These are phyloP conservation scores for Lentinula raphanica DNA, from an alignment of 768 basidiomycete species.

Conservation along the genomic window DNA sequence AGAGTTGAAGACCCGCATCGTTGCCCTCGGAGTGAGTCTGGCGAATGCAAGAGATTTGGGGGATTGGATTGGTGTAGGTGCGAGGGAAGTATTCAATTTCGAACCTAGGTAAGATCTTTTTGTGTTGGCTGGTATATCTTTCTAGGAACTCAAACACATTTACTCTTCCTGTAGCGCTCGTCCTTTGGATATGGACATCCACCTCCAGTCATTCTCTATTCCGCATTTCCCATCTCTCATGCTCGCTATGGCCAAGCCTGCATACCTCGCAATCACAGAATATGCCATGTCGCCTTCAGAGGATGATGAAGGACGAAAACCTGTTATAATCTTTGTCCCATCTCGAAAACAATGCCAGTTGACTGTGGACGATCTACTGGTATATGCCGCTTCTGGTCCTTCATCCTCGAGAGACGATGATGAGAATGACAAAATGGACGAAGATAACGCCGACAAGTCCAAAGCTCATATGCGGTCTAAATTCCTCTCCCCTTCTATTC, in stretches of 20 bases:
- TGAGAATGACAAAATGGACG: too few relatives aligned
- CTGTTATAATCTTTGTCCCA: constrained; percentile 89
- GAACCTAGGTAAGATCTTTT: constrained; percentile 70
- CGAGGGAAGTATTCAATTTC: constrained; percentile 97
- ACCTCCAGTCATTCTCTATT: constrained; percentile 90
- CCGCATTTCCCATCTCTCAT: constrained; percentile 99
- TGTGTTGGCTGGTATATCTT: too few relatives aligned
- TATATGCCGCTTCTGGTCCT: constrained; percentile 85
- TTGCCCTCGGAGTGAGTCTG: constrained; percentile 91
- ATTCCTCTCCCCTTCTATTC: too few relatives aligned
- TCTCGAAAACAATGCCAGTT: constrained; percentile 91
- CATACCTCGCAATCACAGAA: constrained; percentile 88
- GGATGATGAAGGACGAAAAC: constrained; percentile 47
- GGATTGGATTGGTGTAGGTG: constrained; percentile 95
- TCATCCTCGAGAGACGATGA: too few relatives aligned
- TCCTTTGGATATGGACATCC: constrained; percentile 96
- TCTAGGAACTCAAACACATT: too few relatives aligned
- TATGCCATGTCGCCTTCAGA: constrained; percentile 47
- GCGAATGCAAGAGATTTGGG: constrained; percentile 95
- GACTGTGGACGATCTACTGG: constrained; percentile 86
- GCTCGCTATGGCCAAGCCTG: constrained; percentile 99
- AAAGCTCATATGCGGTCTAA: too few relatives aligned
- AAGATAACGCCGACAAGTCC: too few relatives aligned
- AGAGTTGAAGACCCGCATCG: constrained; percentile 86
- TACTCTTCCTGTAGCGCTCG: constrained; percentile 59